Percentiles rank a stretch among this genome's conserved stretches.
Conservation (phyloP, 2,329 filamentous ascomycete species). For the Teratosphaeria nubilosa region DNA sequence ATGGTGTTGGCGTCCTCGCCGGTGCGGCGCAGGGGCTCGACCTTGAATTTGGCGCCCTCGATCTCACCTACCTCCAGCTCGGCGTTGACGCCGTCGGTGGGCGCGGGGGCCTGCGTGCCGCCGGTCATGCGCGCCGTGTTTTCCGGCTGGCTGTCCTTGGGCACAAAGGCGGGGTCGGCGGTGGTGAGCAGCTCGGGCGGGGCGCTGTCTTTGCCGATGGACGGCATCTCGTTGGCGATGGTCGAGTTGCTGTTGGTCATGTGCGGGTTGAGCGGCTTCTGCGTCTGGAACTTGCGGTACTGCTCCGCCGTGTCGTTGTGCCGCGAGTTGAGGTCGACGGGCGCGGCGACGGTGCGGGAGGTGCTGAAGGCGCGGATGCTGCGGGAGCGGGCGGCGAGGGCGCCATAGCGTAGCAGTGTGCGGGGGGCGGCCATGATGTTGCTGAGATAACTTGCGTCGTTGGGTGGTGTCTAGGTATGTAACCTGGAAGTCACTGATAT, state of each 20-base stretch:
- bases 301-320: conserved; percentile 43
- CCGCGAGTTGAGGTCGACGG: conserved; percentile 32
- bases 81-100: conserved; percentile 39
- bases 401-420: not conserved
- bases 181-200: conserved; percentile 53
- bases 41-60: conserved; percentile 72
- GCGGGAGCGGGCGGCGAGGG: not conserved
- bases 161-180: conserved; percentile 45
- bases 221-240: conserved; percentile 53
- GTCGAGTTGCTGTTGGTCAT: conserved; percentile 56
- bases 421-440: not conserved
- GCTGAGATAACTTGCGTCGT: not conserved
- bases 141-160: conserved; percentile 51
- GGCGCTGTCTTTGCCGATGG: conserved; percentile 44
- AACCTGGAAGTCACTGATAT: not conserved
- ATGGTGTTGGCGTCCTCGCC: conserved; percentile 80
- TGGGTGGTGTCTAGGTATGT: not conserved
- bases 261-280: conserved; percentile 50
- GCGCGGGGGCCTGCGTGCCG: conserved; percentile 45
- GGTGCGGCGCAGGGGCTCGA: conserved; percentile 76
- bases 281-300: conserved; percentile 46
- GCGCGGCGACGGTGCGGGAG: conserved; percentile 24
- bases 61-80: conserved; percentile 81
- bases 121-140: conserved; percentile 58
- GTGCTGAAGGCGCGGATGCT: conserved; percentile 29